These are phyloP conservation scores for Hericium erinaceus DNA, from an alignment of 768 basidiomycete species.

Conservation along the genomic window DNA sequence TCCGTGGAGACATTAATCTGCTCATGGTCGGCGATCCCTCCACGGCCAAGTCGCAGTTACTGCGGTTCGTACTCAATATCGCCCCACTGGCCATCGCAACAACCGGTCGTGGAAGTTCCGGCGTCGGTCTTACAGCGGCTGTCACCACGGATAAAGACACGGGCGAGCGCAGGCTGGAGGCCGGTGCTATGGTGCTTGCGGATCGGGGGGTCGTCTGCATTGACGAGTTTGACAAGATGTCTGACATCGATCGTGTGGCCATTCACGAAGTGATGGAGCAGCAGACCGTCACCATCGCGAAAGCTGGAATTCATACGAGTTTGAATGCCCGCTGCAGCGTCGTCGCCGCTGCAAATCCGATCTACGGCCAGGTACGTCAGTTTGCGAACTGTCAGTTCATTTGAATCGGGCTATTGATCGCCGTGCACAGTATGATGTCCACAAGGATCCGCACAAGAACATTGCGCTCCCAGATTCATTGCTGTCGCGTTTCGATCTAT, in stretches of 20 bases:
- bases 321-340: slow-evolving; percentile 94
- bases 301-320: slow-evolving; percentile 97
- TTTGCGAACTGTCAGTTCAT: slow-evolving; percentile 44
- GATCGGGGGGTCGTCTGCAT: slow-evolving; percentile 99
- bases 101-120: slow-evolving; percentile 95
- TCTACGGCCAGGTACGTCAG: slow-evolving; percentile 95
- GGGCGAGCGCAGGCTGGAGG: slow-evolving; percentile 92
- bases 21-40: slow-evolving; percentile 99
- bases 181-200: slow-evolving; percentile 98
- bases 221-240: slow-evolving; percentile 99
- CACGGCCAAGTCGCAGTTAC: slow-evolving; percentile 95
- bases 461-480: slow-evolving; percentile 99
- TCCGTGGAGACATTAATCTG: slow-evolving; percentile 98
- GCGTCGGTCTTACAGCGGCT: slow-evolving; percentile 96
- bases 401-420: not conserved
- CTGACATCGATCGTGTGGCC: slow-evolving; percentile 96
- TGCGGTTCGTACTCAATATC: slow-evolving; percentile 92
- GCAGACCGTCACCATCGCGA: slow-evolving; percentile 98
- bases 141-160: slow-evolving; percentile 98
- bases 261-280: slow-evolving; percentile 99
- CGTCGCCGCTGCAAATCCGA: slow-evolving; percentile 94
- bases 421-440: not conserved
- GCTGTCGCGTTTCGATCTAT: slow-evolving; percentile 98
- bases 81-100: slow-evolving; percentile 98
- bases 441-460: slow-evolving; percentile 38